phyloP scores from a whole-genome alignment of 345 rosid species.

The Anastatica hierochuntica region DNA sequence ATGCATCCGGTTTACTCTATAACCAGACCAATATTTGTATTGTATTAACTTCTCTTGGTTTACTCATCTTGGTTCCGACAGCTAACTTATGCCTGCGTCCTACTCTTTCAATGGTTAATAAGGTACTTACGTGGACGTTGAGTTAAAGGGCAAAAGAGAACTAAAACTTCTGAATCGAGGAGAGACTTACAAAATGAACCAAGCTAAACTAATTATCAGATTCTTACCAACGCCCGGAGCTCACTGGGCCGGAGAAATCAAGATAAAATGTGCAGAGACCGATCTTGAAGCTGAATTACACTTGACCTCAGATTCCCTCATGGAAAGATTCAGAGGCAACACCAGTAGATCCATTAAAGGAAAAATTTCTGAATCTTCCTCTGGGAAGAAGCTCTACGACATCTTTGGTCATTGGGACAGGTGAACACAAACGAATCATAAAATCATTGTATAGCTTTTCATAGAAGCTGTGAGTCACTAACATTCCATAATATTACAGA shows the following conservation, averaged over 20 bases:
- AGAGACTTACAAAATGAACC: conserved; percentile 71
- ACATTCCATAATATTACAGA: conserved; percentile 27
- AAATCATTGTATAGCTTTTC: no score
- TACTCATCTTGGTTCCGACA: background rate
- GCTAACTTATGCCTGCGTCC: no score
- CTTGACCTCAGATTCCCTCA: conserved; percentile 38
- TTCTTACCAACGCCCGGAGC: conserved; percentile 47
- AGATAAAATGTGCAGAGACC: conserved; percentile 45
- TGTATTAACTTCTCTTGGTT: no score
- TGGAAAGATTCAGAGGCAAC: conserved; percentile 29
- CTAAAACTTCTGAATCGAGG: conserved; percentile 42
- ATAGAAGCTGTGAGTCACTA: background rate
- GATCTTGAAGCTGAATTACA: conserved; percentile 58
- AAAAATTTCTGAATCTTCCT: conserved; percentile 39
- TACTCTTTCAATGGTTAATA: background rate
- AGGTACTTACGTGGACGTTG: conserved; percentile 64
- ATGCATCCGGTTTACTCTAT: no score
- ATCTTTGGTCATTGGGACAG: conserved; percentile 74
- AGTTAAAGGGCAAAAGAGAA: conserved; percentile 48
- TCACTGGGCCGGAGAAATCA: conserved; percentile 57
- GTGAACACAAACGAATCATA: conserved; percentile 22
- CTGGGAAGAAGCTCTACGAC: conserved; percentile 35
- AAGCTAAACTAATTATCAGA: conserved; percentile 47
- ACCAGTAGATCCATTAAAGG: conserved; percentile 47
- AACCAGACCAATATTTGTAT: background rate